Evolutionary conservation across 192 early-diverging fungal genomes (phyloP), one percentile per base, ranked within the genome.

Genomic region (Backusella tuberculispora): DNA sequence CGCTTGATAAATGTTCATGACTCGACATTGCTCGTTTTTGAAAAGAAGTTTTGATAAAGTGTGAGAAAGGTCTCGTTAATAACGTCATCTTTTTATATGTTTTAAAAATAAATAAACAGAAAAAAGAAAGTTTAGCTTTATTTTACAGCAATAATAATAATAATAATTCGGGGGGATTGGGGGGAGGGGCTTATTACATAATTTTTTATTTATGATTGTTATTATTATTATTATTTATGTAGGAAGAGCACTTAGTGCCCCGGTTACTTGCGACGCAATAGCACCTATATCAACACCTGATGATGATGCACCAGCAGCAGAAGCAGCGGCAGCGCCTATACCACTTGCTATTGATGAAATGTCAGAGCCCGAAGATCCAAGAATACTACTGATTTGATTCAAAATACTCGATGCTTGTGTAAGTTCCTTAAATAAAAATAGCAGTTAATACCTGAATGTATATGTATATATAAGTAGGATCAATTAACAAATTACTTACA

Each of bases 1-100:
- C 68, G 29, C 74, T 75, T 47, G 74, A 71, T 13, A 83, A 50
- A 78, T 91, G 86, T 14, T 40, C 15, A 66, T 71, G 69, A 17
- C 19, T 69, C 43, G 68, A 69, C 68, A 69, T 69, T 26, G 44
- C 21, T 46, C 68, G 44, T 47, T 47, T 45, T 15, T 34, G 38
- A 69, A 69, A 47, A 69, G 24, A 47, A 69, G 21, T 45, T 69
- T 47, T 69, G 21, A 69, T 4, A 69, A 69, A 29, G 26, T 40
- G 64, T 38, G 38, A 66, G 34, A 66, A 40, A 66, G 37, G 38
- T 38, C 26, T 66, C 12, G 38, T 66, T 34, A 40, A 64, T 14
- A 66, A 17, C n/a, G 64, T 60, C 53, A 60, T 60, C 9, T 60
- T 60, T 50, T 60, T 56, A 42, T 42, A 3, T 42, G 3, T 43